Evolutionary conservation across 306 rosid species (phyloP).

Genomic region (Fragaria iinumae): DNA sequence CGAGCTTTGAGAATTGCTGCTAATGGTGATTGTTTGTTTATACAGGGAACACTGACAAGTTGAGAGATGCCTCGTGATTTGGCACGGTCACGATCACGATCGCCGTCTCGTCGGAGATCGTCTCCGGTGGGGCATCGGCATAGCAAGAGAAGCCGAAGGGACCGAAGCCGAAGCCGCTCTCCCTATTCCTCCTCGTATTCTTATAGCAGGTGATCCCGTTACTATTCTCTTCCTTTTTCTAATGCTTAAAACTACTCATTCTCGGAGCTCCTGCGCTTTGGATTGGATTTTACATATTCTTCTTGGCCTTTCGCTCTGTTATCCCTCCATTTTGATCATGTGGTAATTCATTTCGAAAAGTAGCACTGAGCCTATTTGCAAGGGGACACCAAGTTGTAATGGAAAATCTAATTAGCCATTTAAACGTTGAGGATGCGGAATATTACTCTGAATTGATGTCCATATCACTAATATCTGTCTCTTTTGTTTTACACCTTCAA

Average conservation of each 20-base stretch:
- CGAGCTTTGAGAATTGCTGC: background rate
- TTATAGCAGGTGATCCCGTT: slow-evolving; percentile 88
- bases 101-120: slow-evolving; percentile 81
- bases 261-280: slow-evolving; percentile 36
- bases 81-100: slow-evolving; percentile 78
- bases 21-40: background rate
- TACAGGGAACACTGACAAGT: background rate
- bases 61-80: slow-evolving; percentile 82
- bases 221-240: slow-evolving; percentile 27
- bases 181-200: slow-evolving; percentile 67
- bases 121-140: slow-evolving; percentile 69
- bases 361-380: slow-evolving; percentile 6
- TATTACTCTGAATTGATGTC: slow-evolving; percentile 10
- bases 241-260: background rate
- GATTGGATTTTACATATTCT: slow-evolving; percentile 16
- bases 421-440: background rate
- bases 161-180: slow-evolving; percentile 70
- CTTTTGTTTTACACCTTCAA: slow-evolving; percentile 33
- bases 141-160: slow-evolving; percentile 77
- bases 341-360: slow-evolving; percentile 13
- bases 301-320: too few species aligned
- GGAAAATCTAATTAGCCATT: background rate
- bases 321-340: slow-evolving; percentile 22
- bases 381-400: slow-evolving; percentile 7
- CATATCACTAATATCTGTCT: slow-evolving; percentile 29